Evolutionary conservation across 164 flowering plant genomes (phyloP).

Genomic region (Akebia trifoliata): DNA sequence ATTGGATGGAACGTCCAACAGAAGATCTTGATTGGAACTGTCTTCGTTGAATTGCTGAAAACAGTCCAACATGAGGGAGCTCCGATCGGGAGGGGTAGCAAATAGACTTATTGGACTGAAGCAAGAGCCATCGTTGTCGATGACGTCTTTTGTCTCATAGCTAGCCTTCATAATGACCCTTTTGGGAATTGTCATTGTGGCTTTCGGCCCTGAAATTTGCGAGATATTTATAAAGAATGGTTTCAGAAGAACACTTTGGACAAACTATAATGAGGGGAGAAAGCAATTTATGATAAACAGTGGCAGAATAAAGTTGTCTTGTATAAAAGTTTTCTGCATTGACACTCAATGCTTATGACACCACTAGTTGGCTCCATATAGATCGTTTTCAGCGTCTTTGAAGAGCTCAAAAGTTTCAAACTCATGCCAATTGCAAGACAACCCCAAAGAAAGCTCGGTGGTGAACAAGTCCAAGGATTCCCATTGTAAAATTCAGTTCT

Average conservation of each 20-base stretch:
- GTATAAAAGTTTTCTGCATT: too few relatives aligned
- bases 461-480: too few relatives aligned
- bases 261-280: too few relatives aligned
- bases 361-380: too few relatives aligned
- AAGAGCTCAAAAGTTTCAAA: too few relatives aligned
- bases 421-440: too few relatives aligned
- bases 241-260: neutral
- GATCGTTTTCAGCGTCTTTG: too few relatives aligned
- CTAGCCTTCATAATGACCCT: conserved; percentile 32
- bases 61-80: conserved; percentile 54
- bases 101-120: conserved; percentile 67
- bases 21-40: conserved; percentile 71
- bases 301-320: too few relatives aligned
- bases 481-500: too few relatives aligned
- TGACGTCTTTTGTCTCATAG: conserved; percentile 32
- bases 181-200: conserved; percentile 45
- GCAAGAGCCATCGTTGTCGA: conserved; percentile 45
- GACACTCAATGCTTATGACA: too few relatives aligned
- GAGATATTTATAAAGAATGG: neutral
- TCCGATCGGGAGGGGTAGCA: conserved; percentile 51
- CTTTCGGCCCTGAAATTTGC: conserved; percentile 45
- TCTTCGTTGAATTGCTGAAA: conserved; percentile 46
- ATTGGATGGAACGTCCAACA: conserved; percentile 71
- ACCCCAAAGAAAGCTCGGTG: too few relatives aligned
- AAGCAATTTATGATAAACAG: too few relatives aligned